Percentiles rank a stretch among this genome's conserved stretches.
Conservation (phyloP, 192 early-diverging fungal genomes). For the Chytriomyces confervae region DNA sequence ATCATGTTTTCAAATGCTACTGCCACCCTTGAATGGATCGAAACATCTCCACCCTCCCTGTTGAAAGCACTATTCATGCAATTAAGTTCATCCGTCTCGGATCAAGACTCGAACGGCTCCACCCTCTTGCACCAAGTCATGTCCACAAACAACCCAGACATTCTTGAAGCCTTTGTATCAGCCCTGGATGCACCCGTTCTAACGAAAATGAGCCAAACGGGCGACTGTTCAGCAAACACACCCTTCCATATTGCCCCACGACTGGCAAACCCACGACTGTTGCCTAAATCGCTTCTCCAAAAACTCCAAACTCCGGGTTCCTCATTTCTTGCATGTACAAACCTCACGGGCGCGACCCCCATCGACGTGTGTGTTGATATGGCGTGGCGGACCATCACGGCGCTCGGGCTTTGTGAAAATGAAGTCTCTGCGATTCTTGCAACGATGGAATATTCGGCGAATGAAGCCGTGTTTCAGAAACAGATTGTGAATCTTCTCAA, state of each 20-base stretch:
- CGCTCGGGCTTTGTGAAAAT: conserved; percentile 2
- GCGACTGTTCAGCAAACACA: not conserved
- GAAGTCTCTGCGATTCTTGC: not conserved
- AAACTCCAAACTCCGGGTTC: not conserved
- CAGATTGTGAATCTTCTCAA: not conserved
- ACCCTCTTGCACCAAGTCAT: conserved; percentile 8
- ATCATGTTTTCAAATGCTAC: not conserved
- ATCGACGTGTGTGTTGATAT: not conserved
- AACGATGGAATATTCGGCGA: not conserved
- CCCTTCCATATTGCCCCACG: not conserved
- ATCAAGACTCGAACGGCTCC: conserved; percentile 2
- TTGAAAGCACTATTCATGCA: not conserved
- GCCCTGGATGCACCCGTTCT: not conserved
- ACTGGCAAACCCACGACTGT: not conserved
- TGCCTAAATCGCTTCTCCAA: not conserved
- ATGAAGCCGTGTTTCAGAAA: conserved; percentile 2
- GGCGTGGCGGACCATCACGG: not conserved
- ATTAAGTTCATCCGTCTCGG: not conserved
- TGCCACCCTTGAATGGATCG: conserved; percentile 7
- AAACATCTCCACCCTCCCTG: not conserved
- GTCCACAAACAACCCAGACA: not conserved
- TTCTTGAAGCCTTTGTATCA: not conserved
- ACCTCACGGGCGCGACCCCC: not conserved
- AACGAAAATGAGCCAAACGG: not conserved
- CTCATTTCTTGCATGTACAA: not conserved